These are phyloP conservation scores for Leishmania gerbilli DNA, from an alignment of 208 protist genomes.

Conservation along the genomic window DNA sequence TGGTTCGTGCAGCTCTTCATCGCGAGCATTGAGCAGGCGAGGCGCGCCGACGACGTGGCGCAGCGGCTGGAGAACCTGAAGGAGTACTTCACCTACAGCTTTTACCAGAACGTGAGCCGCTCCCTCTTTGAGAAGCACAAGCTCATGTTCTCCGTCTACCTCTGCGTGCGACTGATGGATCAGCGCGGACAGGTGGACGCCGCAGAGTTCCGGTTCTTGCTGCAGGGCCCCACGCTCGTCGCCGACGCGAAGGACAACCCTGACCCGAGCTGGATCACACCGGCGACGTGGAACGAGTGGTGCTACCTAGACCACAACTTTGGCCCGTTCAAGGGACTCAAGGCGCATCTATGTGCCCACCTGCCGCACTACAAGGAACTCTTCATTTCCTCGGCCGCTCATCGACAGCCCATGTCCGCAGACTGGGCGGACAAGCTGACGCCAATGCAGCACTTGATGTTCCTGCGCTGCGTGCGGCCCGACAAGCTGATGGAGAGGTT, in stretches of 20 bases:
- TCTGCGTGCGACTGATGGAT: constrained; percentile 92
- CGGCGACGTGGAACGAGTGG: constrained; percentile 95
- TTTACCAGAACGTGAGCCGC: constrained; percentile 96
- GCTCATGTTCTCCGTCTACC: constrained; percentile 95
- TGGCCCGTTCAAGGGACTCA: constrained; percentile 88
- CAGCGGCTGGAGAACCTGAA: constrained; percentile 86
- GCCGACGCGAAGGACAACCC: constrained; percentile 79
- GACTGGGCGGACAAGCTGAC: constrained; percentile 84
- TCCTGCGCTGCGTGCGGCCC: constrained; percentile 95
- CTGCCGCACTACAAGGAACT: constrained; percentile 80
- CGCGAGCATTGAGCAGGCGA: constrained; percentile 84
- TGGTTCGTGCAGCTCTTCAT: constrained; percentile 98
- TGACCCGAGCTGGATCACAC: constrained; percentile 93
- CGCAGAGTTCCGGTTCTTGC: constrained; percentile 92
- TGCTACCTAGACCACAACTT: constrained; percentile 86
- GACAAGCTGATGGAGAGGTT: constrained; percentile 97
- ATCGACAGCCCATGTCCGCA: constrained; percentile 79
- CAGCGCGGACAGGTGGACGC: constrained; percentile 65
- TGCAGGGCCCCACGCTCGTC: constrained; percentile 86
- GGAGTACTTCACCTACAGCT: constrained; percentile 96
- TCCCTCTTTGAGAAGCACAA: constrained; percentile 97
- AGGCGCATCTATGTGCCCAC: constrained; percentile 71
- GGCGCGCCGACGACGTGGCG: constrained; percentile 79
- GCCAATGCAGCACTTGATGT: constrained; percentile 95
- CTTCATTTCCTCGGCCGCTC: constrained; percentile 93